These are phyloP conservation scores for Chenopodium quinoa DNA, from an alignment of 148 eudicot species.

Conservation along the genomic window DNA sequence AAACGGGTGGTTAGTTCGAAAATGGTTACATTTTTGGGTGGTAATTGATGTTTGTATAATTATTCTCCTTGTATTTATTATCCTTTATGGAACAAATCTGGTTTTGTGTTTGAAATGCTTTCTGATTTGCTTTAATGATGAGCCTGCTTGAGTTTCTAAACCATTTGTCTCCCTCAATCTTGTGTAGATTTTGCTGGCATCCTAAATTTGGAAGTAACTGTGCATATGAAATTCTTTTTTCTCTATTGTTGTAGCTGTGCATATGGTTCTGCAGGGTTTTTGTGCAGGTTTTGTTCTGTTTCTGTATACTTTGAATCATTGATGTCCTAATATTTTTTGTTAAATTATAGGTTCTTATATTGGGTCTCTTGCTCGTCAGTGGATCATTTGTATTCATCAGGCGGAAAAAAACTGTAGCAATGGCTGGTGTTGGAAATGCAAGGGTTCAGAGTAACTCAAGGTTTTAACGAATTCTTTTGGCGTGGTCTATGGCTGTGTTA, in stretches of 20 bases:
- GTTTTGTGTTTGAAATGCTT: background rate
- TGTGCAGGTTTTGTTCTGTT: background rate
- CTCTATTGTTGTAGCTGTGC: background rate
- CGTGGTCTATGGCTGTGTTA: background rate
- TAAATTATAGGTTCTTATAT: slow-evolving; percentile 27
- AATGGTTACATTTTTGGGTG: too few species aligned
- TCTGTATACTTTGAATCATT: background rate
- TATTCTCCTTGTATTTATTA: background rate
- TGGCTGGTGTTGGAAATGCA: slow-evolving; percentile 18
- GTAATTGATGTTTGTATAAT: background rate
- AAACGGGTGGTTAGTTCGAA: too few species aligned
- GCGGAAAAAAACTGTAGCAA: slow-evolving; percentile 26
- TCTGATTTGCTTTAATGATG: background rate
- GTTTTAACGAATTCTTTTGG: slow-evolving; percentile 14
- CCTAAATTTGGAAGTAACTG: background rate
- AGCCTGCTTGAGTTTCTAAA: background rate
- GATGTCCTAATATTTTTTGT: background rate
- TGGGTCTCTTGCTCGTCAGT: slow-evolving; percentile 34
- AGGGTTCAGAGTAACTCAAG: slow-evolving; percentile 25
- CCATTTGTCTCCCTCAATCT: background rate
- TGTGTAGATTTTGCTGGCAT: background rate
- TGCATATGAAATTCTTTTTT: background rate
- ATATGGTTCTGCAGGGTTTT: background rate
- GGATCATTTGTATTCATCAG: slow-evolving; percentile 34
- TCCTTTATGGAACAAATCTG: background rate